A percentile compares a stretch with the other conserved stretches of the same genome.
Conservation (phyloP, 2,329 filamentous ascomycete species). For the Epichloe elymi region DNA sequence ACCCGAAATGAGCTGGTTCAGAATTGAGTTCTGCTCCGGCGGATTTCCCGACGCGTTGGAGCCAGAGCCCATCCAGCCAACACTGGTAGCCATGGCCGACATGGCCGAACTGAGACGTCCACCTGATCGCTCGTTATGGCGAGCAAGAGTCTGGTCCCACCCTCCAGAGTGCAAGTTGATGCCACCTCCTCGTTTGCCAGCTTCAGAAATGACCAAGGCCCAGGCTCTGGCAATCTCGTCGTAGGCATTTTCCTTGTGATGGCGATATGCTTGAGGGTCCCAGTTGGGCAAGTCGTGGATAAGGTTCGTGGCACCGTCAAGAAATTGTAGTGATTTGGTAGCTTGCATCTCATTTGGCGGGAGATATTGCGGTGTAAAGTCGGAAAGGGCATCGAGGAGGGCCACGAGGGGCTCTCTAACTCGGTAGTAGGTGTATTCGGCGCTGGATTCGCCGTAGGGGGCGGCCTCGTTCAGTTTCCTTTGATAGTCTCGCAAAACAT, state of each 20-base stretch:
- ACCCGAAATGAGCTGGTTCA: conserved; percentile 49
- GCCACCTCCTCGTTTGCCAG: conserved; percentile 78
- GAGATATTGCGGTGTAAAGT: conserved; percentile 92
- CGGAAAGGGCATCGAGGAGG: conserved; percentile 77
- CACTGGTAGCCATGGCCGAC: conserved; percentile 56
- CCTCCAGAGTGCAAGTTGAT: conserved; percentile 80
- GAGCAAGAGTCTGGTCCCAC: conserved; percentile 79
- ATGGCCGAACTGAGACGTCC: conserved; percentile 72
- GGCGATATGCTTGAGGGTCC: conserved; percentile 76
- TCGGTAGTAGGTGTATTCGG: conserved; percentile 91
- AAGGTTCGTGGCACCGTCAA: conserved; percentile 81
- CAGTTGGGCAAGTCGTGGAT: conserved; percentile 84
- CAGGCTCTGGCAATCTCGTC: conserved; percentile 92
- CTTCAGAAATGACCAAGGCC: conserved; percentile 82
- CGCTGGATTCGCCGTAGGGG: conserved; percentile 71
- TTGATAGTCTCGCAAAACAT: conserved; percentile 74
- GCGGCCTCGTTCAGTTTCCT: conserved; percentile 64
- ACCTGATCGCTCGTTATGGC: conserved; percentile 77
- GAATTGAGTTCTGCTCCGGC: conserved; percentile 41
- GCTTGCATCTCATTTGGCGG: conserved; percentile 80
- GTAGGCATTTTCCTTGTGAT: conserved; percentile 91
- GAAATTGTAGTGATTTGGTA: conserved; percentile 70
- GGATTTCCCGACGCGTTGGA: conserved; percentile 12
- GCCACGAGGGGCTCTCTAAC: conserved; percentile 69
- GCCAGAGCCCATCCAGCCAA: conserved; percentile 61